These are phyloP conservation scores for Camillea tinctor DNA, from an alignment of 2,329 filamentous ascomycete genomes.

Conservation along the genomic window DNA sequence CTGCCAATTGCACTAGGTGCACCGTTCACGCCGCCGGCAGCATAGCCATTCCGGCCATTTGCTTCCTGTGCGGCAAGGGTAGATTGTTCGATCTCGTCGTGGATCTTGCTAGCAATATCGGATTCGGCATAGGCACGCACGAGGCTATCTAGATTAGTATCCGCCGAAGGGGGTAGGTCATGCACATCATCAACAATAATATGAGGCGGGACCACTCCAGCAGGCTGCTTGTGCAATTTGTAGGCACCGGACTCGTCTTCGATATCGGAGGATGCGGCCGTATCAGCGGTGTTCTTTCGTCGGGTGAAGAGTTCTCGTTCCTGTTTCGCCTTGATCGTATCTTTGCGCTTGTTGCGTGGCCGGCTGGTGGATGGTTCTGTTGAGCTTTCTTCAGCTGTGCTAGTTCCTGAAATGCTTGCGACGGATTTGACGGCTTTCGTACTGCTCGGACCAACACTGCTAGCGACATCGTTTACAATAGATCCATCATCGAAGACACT, in stretches of 20 bases:
- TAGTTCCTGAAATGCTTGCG: conserved; percentile 76
- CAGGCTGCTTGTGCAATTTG: conserved; percentile 48
- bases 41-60: conserved; percentile 62
- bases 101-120: conserved; percentile 70
- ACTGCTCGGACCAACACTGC: conserved; percentile 74
- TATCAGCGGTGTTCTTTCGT: conserved; percentile 64
- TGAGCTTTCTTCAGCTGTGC: conserved; percentile 66
- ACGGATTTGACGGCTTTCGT: conserved; percentile 87
- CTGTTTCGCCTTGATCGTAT: conserved; percentile 82
- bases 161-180: conserved; percentile 59
- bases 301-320: conserved; percentile 89
- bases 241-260: conserved; percentile 52
- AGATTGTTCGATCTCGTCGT: conserved; percentile 74
- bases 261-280: conserved; percentile 60
- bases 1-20: conserved; percentile 63
- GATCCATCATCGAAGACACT: conserved; percentile 59
- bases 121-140: conserved; percentile 75
- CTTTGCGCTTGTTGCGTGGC: conserved; percentile 67
- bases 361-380: conserved; percentile 61
- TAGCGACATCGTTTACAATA: conserved; percentile 55
- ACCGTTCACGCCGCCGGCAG: conserved; percentile 46
- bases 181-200: conserved; percentile 68
- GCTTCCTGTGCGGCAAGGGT: conserved; percentile 62
- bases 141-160: conserved; percentile 79
- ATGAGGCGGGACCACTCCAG: conserved; percentile 49